Percentiles rank a stretch among this genome's conserved stretches.
phyloP scores from a whole-genome alignment of 2,329 filamentous ascomycete genomes.

The Penicillium sp. region DNA sequence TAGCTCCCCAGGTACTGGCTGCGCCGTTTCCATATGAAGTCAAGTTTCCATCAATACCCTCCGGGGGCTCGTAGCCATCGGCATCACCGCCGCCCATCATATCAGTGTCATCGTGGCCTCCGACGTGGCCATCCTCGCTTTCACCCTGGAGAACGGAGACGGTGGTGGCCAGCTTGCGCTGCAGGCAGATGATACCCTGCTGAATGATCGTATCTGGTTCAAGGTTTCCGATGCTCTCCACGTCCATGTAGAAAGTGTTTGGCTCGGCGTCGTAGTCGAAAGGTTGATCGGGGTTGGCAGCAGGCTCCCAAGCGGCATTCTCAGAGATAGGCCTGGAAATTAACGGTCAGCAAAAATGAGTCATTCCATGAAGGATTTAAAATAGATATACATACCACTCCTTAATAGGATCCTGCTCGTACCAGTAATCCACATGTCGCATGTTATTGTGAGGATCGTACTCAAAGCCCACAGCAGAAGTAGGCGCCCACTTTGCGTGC shows the following conservation, averaged over 20 bases:
- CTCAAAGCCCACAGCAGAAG: slow-evolving; percentile 89
- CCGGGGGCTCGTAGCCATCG: slow-evolving; percentile 49
- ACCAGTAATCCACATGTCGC: slow-evolving; percentile 91
- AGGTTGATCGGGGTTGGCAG: slow-evolving; percentile 75
- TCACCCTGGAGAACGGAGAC: slow-evolving; percentile 64
- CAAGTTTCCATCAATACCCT: slow-evolving; percentile 45
- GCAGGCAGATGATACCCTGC: slow-evolving; percentile 82
- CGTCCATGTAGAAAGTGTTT: slow-evolving; percentile 85
- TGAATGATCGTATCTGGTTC: slow-evolving; percentile 88
- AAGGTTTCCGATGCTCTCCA: slow-evolving; percentile 84
- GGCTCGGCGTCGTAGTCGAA: slow-evolving; percentile 92
- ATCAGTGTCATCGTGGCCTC: slow-evolving; percentile 45
- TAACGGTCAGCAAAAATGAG: neutral
- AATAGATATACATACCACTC: slow-evolving; percentile 68
- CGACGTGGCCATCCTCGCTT: slow-evolving; percentile 57
- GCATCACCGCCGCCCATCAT: slow-evolving; percentile 53
- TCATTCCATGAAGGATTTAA: neutral
- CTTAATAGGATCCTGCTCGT: slow-evolving; percentile 75
- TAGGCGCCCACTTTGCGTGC: slow-evolving; percentile 96
- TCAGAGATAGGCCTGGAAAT: slow-evolving; percentile 39
- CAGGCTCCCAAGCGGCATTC: slow-evolving; percentile 68
- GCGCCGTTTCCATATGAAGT: slow-evolving; percentile 49
- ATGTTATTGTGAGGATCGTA: slow-evolving; percentile 98
- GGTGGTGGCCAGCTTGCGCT: slow-evolving; percentile 83
- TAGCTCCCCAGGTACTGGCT: slow-evolving; percentile 67